Conservation (phyloP, 1,139 yeast species). For the Saccharomyces hybrid region DNA sequence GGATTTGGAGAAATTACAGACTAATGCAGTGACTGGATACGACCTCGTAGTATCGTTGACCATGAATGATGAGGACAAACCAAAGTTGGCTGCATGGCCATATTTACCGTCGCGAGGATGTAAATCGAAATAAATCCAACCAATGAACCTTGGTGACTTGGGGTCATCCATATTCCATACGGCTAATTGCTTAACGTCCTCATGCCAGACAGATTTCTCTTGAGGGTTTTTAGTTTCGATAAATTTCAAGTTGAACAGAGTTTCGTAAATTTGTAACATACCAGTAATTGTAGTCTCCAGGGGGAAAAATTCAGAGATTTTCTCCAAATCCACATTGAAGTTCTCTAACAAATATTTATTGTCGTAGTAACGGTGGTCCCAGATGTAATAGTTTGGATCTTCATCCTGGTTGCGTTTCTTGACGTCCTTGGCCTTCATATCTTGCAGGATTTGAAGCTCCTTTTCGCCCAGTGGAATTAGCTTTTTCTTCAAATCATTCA, state of each 20-base stretch:
- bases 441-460: constrained; percentile 44
- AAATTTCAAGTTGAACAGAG: constrained; percentile 59
- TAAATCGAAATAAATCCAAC: constrained; percentile 72
- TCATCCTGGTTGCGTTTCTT: constrained; percentile 36
- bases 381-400: constrained; percentile 47
- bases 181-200: constrained; percentile 65
- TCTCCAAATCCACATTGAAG: constrained; percentile 62
- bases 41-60: constrained; percentile 43
- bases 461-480: constrained; percentile 49
- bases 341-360: constrained; percentile 57
- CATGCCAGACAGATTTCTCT: constrained; percentile 54
- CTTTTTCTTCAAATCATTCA: constrained; percentile 51
- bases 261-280: constrained; percentile 66
- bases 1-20: constrained; percentile 80
- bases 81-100: constrained; percentile 82
- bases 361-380: constrained; percentile 68
- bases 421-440: constrained; percentile 49
- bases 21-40: constrained; percentile 67
- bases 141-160: constrained; percentile 51
- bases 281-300: constrained; percentile 54
- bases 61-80: constrained; percentile 53
- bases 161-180: constrained; percentile 57
- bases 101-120: constrained; percentile 84
- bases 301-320: constrained; percentile 74
- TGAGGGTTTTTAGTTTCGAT: constrained; percentile 40